A percentile compares a stretch with the other conserved stretches of the same genome.
These are phyloP conservation scores for Globisporangium emineosum DNA, from an alignment of 352 stramenopile species.

Conservation along the genomic window DNA sequence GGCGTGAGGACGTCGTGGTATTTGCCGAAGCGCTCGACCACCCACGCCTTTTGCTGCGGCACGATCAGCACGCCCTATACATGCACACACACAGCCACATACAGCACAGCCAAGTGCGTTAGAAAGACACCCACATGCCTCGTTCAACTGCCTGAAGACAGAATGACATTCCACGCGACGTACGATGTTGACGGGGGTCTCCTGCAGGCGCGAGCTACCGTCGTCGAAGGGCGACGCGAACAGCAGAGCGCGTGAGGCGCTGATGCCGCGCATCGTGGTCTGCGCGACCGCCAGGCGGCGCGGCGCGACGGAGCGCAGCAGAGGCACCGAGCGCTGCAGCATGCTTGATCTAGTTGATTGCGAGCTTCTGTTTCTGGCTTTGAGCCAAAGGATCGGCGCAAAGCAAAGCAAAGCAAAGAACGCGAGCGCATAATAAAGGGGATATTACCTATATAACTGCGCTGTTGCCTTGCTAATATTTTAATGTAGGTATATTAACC, in stretches of 20 bases:
- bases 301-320: background rate
- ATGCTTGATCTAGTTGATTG: background rate
- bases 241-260: slow-evolving; percentile 22
- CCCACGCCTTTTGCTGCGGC: slow-evolving; percentile 86
- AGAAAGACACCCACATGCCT: no score
- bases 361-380: background rate
- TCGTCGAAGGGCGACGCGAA: slow-evolving; percentile 41
- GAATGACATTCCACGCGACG: slow-evolving; percentile 9
- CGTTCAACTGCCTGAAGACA: background rate
- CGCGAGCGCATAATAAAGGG: no score
- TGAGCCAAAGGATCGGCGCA: background rate
- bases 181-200: slow-evolving; percentile 55
- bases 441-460: no score
- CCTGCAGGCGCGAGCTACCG: slow-evolving; percentile 38
- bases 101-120: background rate
- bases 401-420: background rate
- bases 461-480: no score
- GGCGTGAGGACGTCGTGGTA: slow-evolving; percentile 85
- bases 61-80: slow-evolving; percentile 80
- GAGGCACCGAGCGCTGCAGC: slow-evolving; percentile 9
- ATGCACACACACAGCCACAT: background rate
- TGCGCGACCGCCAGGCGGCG: background rate
- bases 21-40: slow-evolving; percentile 91
- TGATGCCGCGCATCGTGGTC: slow-evolving; percentile 16
- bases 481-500: no score